These are phyloP conservation scores for Pichia occidentalis DNA, from an alignment of 805 yeast species.

Conservation along the genomic window DNA sequence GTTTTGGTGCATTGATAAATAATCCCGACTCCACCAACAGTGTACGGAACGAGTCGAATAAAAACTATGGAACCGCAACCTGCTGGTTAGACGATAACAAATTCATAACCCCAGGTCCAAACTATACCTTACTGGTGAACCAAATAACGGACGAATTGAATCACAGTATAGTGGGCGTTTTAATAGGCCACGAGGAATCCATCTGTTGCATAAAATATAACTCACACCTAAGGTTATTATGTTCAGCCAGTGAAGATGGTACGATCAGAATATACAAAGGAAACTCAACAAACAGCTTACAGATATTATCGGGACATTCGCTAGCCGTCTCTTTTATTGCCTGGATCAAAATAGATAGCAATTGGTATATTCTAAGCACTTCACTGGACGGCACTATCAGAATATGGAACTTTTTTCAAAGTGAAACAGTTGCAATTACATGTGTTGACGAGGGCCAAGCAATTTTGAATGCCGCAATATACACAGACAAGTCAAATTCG, in stretches of 20 bases:
- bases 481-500: slow-evolving; percentile 37
- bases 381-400: slow-evolving; percentile 68
- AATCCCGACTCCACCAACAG: slow-evolving; percentile 2
- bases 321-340: slow-evolving; percentile 48
- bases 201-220: slow-evolving; percentile 55
- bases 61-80: slow-evolving; percentile 43
- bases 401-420: slow-evolving; percentile 56
- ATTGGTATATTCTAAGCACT: slow-evolving; percentile 38
- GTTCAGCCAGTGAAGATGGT: slow-evolving; percentile 75
- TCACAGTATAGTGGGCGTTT: slow-evolving; percentile 40
- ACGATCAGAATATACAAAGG: slow-evolving; percentile 72
- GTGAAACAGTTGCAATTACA: slow-evolving; percentile 32
- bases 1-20: slow-evolving; percentile 3
- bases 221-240: slow-evolving; percentile 43
- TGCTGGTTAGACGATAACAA: slow-evolving; percentile 69
- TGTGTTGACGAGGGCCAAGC: slow-evolving; percentile 44
- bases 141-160: slow-evolving; percentile 34
- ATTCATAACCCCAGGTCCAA: slow-evolving; percentile 63
- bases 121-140: slow-evolving; percentile 49
- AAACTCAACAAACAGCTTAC: slow-evolving; percentile 45
- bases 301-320: slow-evolving; percentile 46
- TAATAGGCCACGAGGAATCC: slow-evolving; percentile 60
- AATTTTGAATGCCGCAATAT: slow-evolving; percentile 46
- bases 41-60: slow-evolving; percentile 22
- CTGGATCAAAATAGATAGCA: slow-evolving; percentile 42